These are phyloP conservation scores for Venturia aucupariae DNA, from an alignment of 2,329 filamentous ascomycete genomes.

Conservation along the genomic window DNA sequence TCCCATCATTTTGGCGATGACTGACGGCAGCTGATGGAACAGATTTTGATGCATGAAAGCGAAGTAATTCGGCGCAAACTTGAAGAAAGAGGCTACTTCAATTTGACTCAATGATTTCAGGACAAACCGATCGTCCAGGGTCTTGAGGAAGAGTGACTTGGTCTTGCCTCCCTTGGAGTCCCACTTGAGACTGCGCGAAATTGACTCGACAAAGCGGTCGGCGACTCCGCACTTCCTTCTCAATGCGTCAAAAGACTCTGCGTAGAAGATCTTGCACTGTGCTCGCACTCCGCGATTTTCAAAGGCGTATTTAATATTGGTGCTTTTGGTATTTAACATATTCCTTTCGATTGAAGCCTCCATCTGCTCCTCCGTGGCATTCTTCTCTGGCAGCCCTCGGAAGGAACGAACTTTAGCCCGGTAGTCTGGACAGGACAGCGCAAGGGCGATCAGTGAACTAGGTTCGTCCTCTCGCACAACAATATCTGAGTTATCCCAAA, in stretches of 20 bases:
- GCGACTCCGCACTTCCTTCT: conserved; percentile 86
- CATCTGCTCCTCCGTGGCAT: conserved; percentile 33
- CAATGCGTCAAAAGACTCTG: conserved; percentile 93
- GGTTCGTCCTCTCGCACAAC: conserved; percentile 97
- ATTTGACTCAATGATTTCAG: conserved; percentile 85
- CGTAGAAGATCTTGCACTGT: conserved; percentile 97
- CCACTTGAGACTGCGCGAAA: conserved; percentile 94
- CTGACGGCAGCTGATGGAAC: conserved; percentile 85
- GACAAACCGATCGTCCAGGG: conserved; percentile 85
- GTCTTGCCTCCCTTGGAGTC: conserved; percentile 97
- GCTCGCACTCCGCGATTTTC: conserved; percentile 88
- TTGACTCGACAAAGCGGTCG: conserved; percentile 87
- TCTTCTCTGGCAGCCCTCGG: conserved; percentile 29
- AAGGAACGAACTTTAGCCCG: conserved; percentile 65
- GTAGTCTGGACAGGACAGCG: conserved; percentile 81
- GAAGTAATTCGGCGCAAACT: conserved; percentile 95
- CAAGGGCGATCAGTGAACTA: conserved; percentile 89
- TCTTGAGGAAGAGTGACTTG: conserved; percentile 95
- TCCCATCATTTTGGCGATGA: conserved; percentile 98
- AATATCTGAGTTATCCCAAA: conserved; percentile 93
- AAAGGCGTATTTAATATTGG: conserved; percentile 93
- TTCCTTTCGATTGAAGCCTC: conserved; percentile 78
- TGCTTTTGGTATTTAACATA: conserved; percentile 73
- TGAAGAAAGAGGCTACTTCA: conserved; percentile 87
- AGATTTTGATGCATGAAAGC: conserved; percentile 93